Evolutionary conservation across 73 alveolate genomes (phyloP).

Genomic region (Paramecium biaurelia): DNA sequence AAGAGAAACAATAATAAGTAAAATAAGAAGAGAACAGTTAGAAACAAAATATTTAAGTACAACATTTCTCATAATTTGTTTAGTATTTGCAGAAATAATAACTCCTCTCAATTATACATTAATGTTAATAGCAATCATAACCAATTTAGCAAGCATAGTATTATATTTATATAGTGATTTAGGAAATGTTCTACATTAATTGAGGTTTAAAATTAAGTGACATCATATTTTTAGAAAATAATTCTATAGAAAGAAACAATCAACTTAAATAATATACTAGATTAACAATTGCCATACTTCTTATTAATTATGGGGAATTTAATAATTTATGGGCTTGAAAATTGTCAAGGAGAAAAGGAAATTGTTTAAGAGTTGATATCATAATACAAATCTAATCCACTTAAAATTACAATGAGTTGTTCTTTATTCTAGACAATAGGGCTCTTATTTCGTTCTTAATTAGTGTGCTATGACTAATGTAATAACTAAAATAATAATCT

Average conservation of each 20-base stretch:
- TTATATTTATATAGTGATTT: not conserved
- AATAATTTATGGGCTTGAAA: not conserved
- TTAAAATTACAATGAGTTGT: constrained; percentile 23
- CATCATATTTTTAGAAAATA: not conserved
- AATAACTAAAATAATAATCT: not conserved
- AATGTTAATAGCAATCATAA: not conserved
- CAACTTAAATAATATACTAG: not conserved
- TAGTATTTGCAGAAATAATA: constrained; percentile 5
- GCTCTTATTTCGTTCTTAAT: not conserved
- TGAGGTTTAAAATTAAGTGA: not conserved
- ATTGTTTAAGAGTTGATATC: not conserved
- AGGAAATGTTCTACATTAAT: not conserved
- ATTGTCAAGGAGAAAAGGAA: not conserved
- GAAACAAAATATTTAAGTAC: constrained; percentile 2
- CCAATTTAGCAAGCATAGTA: not conserved
- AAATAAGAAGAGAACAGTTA: not conserved
- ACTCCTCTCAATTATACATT: not conserved
- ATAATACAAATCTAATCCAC: not conserved
- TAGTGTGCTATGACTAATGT: not conserved
- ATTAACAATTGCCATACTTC: constrained; percentile 5
- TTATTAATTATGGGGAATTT: not conserved
- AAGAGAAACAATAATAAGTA: not conserved
- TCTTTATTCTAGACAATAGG: constrained; percentile 1
- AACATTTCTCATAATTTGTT: not conserved
- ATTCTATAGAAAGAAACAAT: not conserved